phyloP scores from a whole-genome alignment of 139 green algal species.

The Bryopsis sp. region DNA sequence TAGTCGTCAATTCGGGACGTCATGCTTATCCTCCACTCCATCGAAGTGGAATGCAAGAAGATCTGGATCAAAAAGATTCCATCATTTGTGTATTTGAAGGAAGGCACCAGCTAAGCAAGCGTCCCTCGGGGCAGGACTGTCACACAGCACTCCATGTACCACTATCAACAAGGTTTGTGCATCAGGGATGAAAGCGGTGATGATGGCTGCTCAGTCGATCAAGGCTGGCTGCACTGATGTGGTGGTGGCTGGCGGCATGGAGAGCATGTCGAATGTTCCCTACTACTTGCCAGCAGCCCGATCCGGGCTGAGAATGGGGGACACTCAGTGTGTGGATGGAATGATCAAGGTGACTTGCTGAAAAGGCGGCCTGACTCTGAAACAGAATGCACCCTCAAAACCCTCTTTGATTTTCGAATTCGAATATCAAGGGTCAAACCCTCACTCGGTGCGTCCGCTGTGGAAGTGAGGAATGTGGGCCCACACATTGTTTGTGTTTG shows the following conservation, averaged over 20 bases:
- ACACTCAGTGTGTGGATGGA: constrained; percentile 40
- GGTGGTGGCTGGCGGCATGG: constrained; percentile 85
- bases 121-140: constrained; percentile 61
- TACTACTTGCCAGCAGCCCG: constrained; percentile 62
- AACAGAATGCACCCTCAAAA: neutral
- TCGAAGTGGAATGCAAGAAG: neutral
- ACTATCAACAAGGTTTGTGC: constrained; percentile 85
- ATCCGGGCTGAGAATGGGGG: constrained; percentile 49
- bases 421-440: too few species aligned
- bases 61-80: neutral
- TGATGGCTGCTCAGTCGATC: constrained; percentile 69
- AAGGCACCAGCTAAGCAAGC: constrained; percentile 82
- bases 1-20: too few species aligned
- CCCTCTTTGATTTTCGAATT: too few species aligned
- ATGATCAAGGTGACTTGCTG: too few species aligned
- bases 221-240: constrained; percentile 34
- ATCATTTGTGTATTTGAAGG: constrained; percentile 12
- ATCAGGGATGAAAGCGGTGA: constrained; percentile 79
- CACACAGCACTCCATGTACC: constrained; percentile 54
- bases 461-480: too few species aligned
- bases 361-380: too few species aligned
- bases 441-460: too few species aligned
- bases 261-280: constrained; percentile 83
- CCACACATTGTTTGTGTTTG: too few species aligned
- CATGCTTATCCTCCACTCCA: too few species aligned